Evolutionary conservation across 768 basidiomycete genomes (phyloP), one percentile per base, ranked within the genome.

Genomic region (Austroboletus festivus): DNA sequence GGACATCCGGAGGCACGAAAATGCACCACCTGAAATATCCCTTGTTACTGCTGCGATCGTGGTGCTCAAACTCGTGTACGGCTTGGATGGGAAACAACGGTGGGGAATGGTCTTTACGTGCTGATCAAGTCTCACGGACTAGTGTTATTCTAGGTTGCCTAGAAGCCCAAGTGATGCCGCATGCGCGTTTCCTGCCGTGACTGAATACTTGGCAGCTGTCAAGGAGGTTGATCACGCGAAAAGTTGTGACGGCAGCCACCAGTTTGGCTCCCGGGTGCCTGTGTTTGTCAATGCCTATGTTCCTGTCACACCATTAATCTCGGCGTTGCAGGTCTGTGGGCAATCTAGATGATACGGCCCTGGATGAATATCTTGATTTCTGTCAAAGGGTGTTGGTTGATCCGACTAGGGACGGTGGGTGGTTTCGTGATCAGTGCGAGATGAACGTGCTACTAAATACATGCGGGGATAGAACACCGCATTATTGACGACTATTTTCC

Each of bases 41-140:
- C 68, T 90, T 20, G 62, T 80, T 38, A 81, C 78, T 2, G 73
- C 72, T 13, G 77, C 78, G 41, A 73, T 93, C 12, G 74, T 91
- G 11, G 82, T 83, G 30, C 72, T 93, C 57, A 94, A 93, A 70
- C 75, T 95, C 75, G 78, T 84, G 21, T 93, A 93, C 58, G 93
- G 92, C 1, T 61, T 93, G 23, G 91, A 93, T 62, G 89, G 83
- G 23, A 71, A 70, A 53, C 47, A 58, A 45, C 78, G 88, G 87
- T 82, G 61, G 50, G 70, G 53, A 28, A 33, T 6, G 31, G 13
- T 9, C 0, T 37, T 51, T 47, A 42, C 46, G 40, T 51, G 40
- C 24, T n/a, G n/a, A n/a, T n/a, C n/a, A 38, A 33, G 23, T 37
- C 39, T 53, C 39, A 40, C 35, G 34, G 50, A 50, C 50, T 58